A percentile compares a stretch with the other conserved stretches of the same genome.
phyloP scores from a whole-genome alignment of 306 rosid genomes.

The Vigna hirtella region DNA sequence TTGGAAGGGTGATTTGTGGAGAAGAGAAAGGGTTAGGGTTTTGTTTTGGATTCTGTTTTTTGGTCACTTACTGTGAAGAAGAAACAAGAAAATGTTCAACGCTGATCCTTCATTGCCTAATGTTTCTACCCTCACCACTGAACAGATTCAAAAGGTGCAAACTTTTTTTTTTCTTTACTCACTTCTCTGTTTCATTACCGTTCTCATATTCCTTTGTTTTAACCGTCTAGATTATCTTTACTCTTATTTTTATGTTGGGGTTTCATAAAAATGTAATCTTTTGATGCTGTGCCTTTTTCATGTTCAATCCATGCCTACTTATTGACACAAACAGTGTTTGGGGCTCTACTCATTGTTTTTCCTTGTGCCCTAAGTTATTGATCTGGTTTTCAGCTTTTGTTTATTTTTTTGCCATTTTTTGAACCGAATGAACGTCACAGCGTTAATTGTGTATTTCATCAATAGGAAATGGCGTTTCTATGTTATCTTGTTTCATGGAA shows the following conservation, averaged over 20 bases:
- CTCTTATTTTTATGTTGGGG: neutral
- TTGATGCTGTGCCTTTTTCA: neutral
- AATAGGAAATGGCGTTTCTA: neutral
- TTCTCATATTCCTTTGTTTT: slow-evolving; percentile 5
- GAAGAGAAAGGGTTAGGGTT: slow-evolving; percentile 52
- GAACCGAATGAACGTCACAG: neutral
- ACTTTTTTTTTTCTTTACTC: slow-evolving; percentile 3
- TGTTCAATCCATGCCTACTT: neutral
- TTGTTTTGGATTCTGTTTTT: neutral
- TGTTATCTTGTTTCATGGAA: neutral
- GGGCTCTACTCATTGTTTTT: slow-evolving; percentile 29
- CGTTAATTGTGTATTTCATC: neutral
- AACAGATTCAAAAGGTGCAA: slow-evolving; percentile 63
- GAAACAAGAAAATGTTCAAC: slow-evolving; percentile 48
- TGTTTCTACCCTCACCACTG: slow-evolving; percentile 47
- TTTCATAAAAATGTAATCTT: slow-evolving; percentile 37
- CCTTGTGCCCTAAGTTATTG: slow-evolving; percentile 57
- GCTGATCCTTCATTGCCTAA: slow-evolving; percentile 49
- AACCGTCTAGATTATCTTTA: neutral
- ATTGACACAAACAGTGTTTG: slow-evolving; percentile 10
- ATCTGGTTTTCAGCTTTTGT: neutral
- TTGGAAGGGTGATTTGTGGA: slow-evolving; percentile 18
- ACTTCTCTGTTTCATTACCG: slow-evolving; percentile 29
- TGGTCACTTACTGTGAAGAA: slow-evolving; percentile 3
- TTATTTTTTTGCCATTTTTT: neutral